phyloP scores from a whole-genome alignment of 352 stramenopile species.

The Globisporangium perplexum region DNA sequence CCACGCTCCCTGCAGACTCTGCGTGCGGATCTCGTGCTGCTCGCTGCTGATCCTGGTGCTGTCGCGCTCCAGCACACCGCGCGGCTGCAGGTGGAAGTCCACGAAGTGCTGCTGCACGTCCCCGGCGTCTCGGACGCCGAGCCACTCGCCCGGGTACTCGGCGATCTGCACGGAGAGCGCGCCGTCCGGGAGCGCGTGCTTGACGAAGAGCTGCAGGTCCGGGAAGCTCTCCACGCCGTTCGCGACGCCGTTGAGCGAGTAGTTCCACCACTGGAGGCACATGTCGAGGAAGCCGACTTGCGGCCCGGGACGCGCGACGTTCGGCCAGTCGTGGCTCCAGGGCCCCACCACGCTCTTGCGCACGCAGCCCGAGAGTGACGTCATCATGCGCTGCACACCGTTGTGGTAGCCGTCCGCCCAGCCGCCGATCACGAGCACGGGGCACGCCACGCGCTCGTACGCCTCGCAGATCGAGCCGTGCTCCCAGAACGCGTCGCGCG shows the following conservation, averaged over 20 bases:
- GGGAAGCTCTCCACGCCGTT: conserved; percentile 20
- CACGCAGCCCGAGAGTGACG: conserved; percentile 24
- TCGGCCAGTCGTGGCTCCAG: conserved; percentile 53
- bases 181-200: conserved; percentile 22
- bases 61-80: conserved; percentile 4
- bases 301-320: conserved; percentile 32
- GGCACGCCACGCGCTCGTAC: conserved; percentile 28
- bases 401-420: conserved; percentile 54
- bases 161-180: conserved; percentile 27
- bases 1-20: conserved; percentile 37
- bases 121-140: conserved; percentile 21
- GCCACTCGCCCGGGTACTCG: conserved; percentile 38
- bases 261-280: conserved; percentile 41
- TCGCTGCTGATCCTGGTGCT: neutral
- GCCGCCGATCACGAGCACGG: conserved; percentile 35
- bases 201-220: conserved; percentile 44
- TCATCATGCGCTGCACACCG: conserved; percentile 36
- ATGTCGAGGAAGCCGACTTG: conserved; percentile 46
- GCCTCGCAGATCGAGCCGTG: conserved; percentile 39
- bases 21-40: conserved; percentile 17
- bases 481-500: conserved; percentile 38
- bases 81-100: conserved; percentile 20
- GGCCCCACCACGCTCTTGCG: conserved; percentile 37
- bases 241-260: conserved; percentile 24
- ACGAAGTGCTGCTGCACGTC: conserved; percentile 31